These are phyloP conservation scores for Monilinia aucupariae DNA, from an alignment of 2,329 filamentous ascomycete genomes.

Conservation along the genomic window DNA sequence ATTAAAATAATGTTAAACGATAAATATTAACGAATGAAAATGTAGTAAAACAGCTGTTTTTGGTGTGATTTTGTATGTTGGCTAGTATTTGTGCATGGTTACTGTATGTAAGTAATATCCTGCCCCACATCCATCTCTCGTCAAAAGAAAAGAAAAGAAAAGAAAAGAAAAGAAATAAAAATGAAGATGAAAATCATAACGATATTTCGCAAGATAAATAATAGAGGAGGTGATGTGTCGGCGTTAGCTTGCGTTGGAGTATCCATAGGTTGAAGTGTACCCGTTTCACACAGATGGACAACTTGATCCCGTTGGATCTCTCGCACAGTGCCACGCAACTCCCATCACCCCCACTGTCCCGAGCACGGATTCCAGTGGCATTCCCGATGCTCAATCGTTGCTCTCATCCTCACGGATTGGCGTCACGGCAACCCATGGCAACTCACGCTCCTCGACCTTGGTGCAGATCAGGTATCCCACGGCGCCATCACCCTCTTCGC, in stretches of 20 bases:
- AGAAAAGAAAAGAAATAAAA: neutral
- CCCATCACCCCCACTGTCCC: no score
- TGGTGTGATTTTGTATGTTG: no score
- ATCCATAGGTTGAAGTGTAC: neutral
- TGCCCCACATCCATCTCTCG: neutral
- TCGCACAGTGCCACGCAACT: neutral
- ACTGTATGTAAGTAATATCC: neutral
- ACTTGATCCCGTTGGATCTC: neutral
- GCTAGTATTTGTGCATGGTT: no score
- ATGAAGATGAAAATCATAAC: neutral
- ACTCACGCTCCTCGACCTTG: constrained; percentile 22
- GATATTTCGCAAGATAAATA: constrained; percentile 2
- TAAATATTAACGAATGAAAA: no score
- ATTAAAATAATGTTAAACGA: no score
- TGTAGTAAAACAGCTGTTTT: no score
- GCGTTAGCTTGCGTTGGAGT: neutral
- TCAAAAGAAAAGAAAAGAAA: neutral
- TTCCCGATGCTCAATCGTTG: neutral
- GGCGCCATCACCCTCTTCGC: constrained; percentile 4
- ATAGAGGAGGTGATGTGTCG: neutral
- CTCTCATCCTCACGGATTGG: neutral
- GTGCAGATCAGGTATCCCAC: constrained; percentile 29
- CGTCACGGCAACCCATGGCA: constrained; percentile 23
- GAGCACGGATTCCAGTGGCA: neutral
- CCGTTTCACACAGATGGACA: neutral